phyloP scores from a whole-genome alignment of 2,329 filamentous ascomycete species.

The Ceratocystis smalleyi region DNA sequence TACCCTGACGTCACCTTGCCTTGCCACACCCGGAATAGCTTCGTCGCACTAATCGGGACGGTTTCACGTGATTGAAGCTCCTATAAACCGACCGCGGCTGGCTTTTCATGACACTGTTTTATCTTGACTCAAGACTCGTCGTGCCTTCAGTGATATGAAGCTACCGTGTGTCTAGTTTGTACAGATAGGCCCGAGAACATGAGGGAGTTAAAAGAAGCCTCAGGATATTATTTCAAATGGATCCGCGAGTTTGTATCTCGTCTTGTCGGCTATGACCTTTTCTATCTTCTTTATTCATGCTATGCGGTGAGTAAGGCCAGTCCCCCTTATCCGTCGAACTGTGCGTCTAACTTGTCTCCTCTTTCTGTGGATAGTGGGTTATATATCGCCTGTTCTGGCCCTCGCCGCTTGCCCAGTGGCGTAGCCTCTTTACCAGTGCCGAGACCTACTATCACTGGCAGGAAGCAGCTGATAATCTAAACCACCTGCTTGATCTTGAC shows the following conservation, averaged over 20 bases:
- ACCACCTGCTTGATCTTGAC: slow-evolving; percentile 65
- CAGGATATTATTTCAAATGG: slow-evolving; percentile 5
- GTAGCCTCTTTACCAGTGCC: slow-evolving; percentile 42
- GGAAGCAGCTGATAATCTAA: slow-evolving; percentile 66
- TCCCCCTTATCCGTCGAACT: background rate
- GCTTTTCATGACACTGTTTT: background rate
- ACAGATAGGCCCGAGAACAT: background rate
- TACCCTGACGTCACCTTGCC: background rate
- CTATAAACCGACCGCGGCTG: background rate
- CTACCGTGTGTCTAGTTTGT: background rate
- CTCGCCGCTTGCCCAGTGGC: slow-evolving; percentile 13
- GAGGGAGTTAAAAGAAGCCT: background rate
- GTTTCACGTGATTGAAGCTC: background rate
- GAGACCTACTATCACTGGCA: slow-evolving; percentile 74
- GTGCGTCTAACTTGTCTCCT: background rate
- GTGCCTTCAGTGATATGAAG: background rate
- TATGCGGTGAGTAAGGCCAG: background rate
- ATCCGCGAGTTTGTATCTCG: background rate
- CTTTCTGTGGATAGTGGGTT: slow-evolving; percentile 10
- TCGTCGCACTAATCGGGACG: background rate
- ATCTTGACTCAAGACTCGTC: background rate
- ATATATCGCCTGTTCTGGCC: slow-evolving; percentile 10
- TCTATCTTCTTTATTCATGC: slow-evolving; percentile 5
- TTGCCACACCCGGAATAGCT: background rate
- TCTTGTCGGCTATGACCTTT: slow-evolving; percentile 12